These are phyloP conservation scores for Ophiostoma sp. DNA, from an alignment of 2,329 filamentous ascomycete species.

Conservation along the genomic window DNA sequence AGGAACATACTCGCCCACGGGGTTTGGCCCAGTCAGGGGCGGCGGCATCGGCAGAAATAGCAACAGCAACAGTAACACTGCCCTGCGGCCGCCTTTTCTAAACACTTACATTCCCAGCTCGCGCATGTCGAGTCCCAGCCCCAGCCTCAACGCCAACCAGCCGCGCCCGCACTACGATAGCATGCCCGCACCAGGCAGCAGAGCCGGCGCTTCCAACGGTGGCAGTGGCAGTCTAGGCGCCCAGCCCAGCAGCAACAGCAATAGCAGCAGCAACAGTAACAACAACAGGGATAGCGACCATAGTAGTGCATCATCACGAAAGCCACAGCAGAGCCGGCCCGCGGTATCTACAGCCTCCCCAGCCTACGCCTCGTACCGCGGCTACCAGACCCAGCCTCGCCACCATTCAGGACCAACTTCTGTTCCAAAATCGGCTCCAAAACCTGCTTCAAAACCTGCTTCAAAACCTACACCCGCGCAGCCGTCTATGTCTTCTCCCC, in stretches of 20 bases:
- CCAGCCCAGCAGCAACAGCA: conserved; percentile 5
- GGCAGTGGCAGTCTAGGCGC: too few species aligned
- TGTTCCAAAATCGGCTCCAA: too few species aligned
- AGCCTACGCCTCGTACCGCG: conserved; percentile 2
- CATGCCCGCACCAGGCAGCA: background rate
- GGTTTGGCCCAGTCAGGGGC: background rate
- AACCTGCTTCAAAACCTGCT: background rate
- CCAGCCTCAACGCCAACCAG: conserved; percentile 1
- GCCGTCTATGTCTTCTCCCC: background rate
- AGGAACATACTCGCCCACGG: conserved; percentile 25
- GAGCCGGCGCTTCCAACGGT: background rate
- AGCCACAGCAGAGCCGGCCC: background rate
- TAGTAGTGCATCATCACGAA: conserved; percentile 14
- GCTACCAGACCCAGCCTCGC: background rate
- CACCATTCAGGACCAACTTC: too few species aligned
- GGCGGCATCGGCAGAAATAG: background rate
- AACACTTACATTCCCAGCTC: conserved; percentile 26
- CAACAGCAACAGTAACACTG: background rate
- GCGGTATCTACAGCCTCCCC: background rate
- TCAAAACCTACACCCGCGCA: background rate
- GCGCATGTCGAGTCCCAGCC: conserved; percentile 19
- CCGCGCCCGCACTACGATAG: background rate
- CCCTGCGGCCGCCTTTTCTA: background rate
- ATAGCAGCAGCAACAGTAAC: conserved; percentile 6
- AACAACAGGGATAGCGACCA: background rate